A percentile compares a stretch with the other conserved stretches of the same genome.
These are phyloP conservation scores for Rhizophlyctis rosea DNA, from an alignment of 192 early-diverging fungal genomes.

Conservation along the genomic window DNA sequence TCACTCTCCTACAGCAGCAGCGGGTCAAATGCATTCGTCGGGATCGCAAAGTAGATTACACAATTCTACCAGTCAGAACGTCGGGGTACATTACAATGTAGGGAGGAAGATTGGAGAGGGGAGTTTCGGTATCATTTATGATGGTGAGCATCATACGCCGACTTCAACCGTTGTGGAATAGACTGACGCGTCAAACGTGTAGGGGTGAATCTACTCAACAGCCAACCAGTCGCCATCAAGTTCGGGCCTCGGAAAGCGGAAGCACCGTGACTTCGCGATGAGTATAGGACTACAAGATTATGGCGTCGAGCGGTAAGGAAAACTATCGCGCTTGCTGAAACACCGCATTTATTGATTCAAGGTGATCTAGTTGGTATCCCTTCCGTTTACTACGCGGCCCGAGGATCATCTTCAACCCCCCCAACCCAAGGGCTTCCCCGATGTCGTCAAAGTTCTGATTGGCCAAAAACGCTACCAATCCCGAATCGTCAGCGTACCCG, in stretches of 20 bases:
- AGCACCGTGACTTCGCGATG: slow-evolving; percentile 93
- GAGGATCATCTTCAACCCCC: too few species aligned
- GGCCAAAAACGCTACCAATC: too few species aligned
- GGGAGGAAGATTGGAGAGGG: slow-evolving; percentile 97
- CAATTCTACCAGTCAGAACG: slow-evolving; percentile 14
- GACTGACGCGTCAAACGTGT: slow-evolving; percentile 13
- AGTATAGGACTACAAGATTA: slow-evolving; percentile 95
- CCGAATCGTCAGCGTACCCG: too few species aligned
- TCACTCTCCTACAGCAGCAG: neutral
- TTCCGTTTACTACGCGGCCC: slow-evolving; percentile 82
- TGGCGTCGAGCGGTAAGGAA: slow-evolving; percentile 57
- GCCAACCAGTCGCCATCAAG: slow-evolving; percentile 93
- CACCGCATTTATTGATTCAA: too few species aligned
- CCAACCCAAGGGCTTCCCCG: too few species aligned
- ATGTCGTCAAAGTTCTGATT: too few species aligned
- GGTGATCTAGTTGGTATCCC: slow-evolving; percentile 79
- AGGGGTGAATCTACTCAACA: slow-evolving; percentile 88
- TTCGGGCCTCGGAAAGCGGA: slow-evolving; percentile 96
- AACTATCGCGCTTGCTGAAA: neutral
- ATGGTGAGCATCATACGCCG: slow-evolving; percentile 59
- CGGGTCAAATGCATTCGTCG: neutral
- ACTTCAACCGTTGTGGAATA: neutral
- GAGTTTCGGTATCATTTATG: slow-evolving; percentile 97
- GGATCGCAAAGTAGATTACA: slow-evolving; percentile 1
- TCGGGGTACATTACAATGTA: slow-evolving; percentile 91